These are phyloP conservation scores for Phytopythium vexans DNA, from an alignment of 352 stramenopile genomes.

Conservation along the genomic window DNA sequence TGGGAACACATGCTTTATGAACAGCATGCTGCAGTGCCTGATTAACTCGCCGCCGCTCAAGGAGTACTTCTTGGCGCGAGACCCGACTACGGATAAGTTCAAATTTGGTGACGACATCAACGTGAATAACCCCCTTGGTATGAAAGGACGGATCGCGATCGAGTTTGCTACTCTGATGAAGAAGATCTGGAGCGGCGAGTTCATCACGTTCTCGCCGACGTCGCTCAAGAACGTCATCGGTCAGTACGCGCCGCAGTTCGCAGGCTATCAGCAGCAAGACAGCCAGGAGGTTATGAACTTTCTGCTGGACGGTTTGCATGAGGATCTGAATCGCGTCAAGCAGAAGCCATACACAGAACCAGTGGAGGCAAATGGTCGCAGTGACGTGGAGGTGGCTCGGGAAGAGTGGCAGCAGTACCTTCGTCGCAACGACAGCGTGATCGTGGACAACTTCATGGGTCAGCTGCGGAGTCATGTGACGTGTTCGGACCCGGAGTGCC, in stretches of 20 bases:
- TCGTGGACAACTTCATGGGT: constrained; percentile 90
- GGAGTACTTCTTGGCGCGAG: constrained; percentile 89
- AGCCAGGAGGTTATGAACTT: constrained; percentile 93
- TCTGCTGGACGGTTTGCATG: constrained; percentile 89
- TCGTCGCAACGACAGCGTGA: constrained; percentile 89
- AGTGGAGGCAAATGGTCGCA: constrained; percentile 68
- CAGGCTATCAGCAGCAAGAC: constrained; percentile 89
- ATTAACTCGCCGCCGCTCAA: constrained; percentile 92
- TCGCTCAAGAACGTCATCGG: constrained; percentile 84
- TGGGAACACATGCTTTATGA: constrained; percentile 85
- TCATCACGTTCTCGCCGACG: constrained; percentile 70
- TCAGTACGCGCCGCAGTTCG: constrained; percentile 86
- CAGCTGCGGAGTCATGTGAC: constrained; percentile 87
- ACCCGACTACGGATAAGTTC: constrained; percentile 41
- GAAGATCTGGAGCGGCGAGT: constrained; percentile 94
- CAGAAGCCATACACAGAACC: constrained; percentile 76
- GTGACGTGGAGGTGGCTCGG: constrained; percentile 56
- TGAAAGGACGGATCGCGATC: constrained; percentile 92
- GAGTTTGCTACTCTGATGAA: constrained; percentile 94
- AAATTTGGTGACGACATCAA: constrained; percentile 90
- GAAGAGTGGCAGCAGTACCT: constrained; percentile 87
- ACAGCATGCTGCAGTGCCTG: constrained; percentile 91
- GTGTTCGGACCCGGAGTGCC: constrained; percentile 73
- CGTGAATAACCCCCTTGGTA: constrained; percentile 91
- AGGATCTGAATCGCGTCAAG: constrained; percentile 89